These are phyloP conservation scores for Heritiera fomes DNA, from an alignment of 345 rosid species.

Conservation along the genomic window DNA sequence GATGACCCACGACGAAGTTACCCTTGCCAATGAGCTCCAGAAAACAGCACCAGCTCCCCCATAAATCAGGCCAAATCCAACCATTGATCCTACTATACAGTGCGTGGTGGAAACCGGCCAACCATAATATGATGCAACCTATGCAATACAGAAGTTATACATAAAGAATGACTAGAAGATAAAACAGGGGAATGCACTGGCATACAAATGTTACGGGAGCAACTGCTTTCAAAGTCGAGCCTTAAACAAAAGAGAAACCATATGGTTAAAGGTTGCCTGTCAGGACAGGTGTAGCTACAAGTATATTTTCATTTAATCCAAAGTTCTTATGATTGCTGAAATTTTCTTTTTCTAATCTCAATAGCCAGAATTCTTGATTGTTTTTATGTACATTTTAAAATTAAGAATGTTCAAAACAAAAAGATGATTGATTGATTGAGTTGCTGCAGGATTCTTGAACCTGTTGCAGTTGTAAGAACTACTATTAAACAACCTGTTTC, in stretches of 20 bases:
- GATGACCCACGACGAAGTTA: slow-evolving; percentile 91
- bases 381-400: neutral
- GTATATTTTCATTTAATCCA: neutral
- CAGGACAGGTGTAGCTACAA: neutral
- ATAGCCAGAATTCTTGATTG: neutral
- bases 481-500: neutral
- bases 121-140: slow-evolving; percentile 92
- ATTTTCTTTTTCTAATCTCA: neutral
- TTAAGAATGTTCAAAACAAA: neutral
- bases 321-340: neutral
- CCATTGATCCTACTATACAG: slow-evolving; percentile 97
- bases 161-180: neutral
- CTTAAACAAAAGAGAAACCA: slow-evolving; percentile 1
- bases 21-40: slow-evolving; percentile 92
- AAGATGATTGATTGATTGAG: slow-evolving; percentile 11
- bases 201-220: neutral
- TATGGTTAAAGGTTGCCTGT: neutral
- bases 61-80: slow-evolving; percentile 89
- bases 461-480: neutral
- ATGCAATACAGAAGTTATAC: slow-evolving; percentile 10
- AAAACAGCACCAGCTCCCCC: slow-evolving; percentile 96
- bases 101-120: slow-evolving; percentile 99
- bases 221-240: neutral
- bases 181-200: slow-evolving; percentile 12
- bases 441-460: neutral